Base-by-base conservation (phyloP, 2,329 filamentous ascomycete species). In the Pezicula carpinea region DNA sequence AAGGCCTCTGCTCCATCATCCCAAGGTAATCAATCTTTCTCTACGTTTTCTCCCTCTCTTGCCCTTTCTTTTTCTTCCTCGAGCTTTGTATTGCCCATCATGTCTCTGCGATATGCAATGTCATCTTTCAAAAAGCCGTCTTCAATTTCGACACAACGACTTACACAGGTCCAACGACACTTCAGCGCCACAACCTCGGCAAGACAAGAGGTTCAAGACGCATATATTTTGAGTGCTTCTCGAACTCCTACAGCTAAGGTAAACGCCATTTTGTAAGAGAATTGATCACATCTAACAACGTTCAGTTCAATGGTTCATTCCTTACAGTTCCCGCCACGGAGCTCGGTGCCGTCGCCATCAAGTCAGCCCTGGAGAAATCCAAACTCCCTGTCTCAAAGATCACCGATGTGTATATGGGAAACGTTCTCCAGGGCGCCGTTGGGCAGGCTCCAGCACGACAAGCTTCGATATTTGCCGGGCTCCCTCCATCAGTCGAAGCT, bases 401-500 rank as follows among this genome's bases (percentile, higher is more conserved):
- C 61, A 87, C 85, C 53, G 87, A 95, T 69, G 89, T 97, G 14
- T 97, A 97, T 73, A 95, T 97, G 88, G 93, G 93, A 64, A 95
- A 96, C 62, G 93, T 97, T 8, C 77, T 97, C 34, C 85, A 90
- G 66, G 92, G 78, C 38, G 80, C 79, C 15, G 79, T 93, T 5
- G 93, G 93, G 39, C 93, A 99, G 70, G 82, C 93, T 0, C 93
- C 93, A 2, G 92, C 93, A 18, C 83, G 93, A 41, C 93, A 99
- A 71, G 93, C 93, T 10, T 74, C 82, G 55, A 86, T 97, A 50
- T 92, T 95, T 62, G 89, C 93, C 4, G 91, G 91, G 2, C 80
- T 97, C 4, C 78, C 89, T 8, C 73, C 82, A n/a, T 81, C 77
- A 6, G 79, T 95, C 47, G 93, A 99, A 70, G 87, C 91, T 31